A percentile compares a stretch with the other conserved stretches of the same genome.
These are phyloP conservation scores for Auriculariales sp. DNA, from an alignment of 768 basidiomycete genomes.

Conservation along the genomic window DNA sequence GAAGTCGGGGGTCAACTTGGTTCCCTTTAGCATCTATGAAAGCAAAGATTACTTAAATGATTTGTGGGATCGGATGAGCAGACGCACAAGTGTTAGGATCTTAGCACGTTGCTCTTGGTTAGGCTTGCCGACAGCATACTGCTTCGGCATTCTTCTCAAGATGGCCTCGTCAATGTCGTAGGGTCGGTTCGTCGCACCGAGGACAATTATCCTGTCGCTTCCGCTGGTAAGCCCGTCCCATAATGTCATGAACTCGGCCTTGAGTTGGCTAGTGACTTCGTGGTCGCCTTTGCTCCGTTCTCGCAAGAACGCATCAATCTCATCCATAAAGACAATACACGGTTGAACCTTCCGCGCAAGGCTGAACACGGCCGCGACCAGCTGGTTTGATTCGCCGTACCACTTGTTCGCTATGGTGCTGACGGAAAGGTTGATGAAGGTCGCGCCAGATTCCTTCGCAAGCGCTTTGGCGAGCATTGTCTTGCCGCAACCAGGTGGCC, in stretches of 20 bases:
- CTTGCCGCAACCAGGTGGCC: slow-evolving; percentile 96
- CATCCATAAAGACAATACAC: slow-evolving; percentile 95
- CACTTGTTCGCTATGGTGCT: slow-evolving; percentile 67
- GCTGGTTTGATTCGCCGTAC: slow-evolving; percentile 88
- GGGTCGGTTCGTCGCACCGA: slow-evolving; percentile 92
- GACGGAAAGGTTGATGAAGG: slow-evolving; percentile 81
- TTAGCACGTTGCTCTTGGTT: slow-evolving; percentile 63
- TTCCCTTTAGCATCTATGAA: slow-evolving; percentile 70
- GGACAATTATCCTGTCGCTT: slow-evolving; percentile 69
- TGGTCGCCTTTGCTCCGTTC: slow-evolving; percentile 83
- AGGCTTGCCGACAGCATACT: slow-evolving; percentile 76
- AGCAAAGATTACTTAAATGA: not conserved
- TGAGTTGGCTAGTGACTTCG: slow-evolving; percentile 98
- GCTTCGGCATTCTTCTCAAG: slow-evolving; percentile 94
- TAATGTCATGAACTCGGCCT: slow-evolving; percentile 91
- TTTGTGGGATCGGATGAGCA: not conserved
- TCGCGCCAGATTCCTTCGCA: slow-evolving; percentile 93
- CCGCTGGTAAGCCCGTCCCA: slow-evolving; percentile 91
- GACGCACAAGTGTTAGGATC: slow-evolving; percentile 63
- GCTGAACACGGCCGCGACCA: slow-evolving; percentile 87
- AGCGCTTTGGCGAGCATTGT: slow-evolving; percentile 99
- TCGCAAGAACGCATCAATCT: slow-evolving; percentile 90
- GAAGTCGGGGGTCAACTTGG: slow-evolving; percentile 48
- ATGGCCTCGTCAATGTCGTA: slow-evolving; percentile 83
- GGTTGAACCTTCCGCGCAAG: slow-evolving; percentile 90